Base-by-base conservation (phyloP, 1,284 basidiomycete species). In the Tremellales sp. region DNA sequence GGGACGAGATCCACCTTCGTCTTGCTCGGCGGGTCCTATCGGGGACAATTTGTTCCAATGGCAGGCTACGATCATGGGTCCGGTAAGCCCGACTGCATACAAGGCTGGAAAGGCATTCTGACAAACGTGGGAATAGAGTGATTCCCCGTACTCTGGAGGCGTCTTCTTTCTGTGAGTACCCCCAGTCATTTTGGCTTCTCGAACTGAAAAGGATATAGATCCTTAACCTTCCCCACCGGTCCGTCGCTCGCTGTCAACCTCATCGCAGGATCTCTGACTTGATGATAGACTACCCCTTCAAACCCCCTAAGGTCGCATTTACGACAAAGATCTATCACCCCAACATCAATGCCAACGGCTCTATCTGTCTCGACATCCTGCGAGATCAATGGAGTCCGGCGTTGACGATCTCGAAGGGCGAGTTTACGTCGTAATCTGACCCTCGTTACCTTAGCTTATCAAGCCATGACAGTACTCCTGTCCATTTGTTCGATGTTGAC, bases 271-370 rank as follows among this genome's bases (percentile, higher is more conserved):
- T 25, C 27, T 25, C 18, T 26, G 12, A 24, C 37, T 25, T 31
- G 33, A 18, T 35, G 39, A 45, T 84, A 75, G 92, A 97, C 75
- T 97, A 97, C 78, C 92, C 92, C 34, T 95, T 97, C 84, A 94
- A 94, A 79, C 94, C 95, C 33, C 95, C 95, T 73, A 97, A 97
- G 82, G 91, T 98, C 74, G 87, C 86, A 76, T 98, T 99, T 77
- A 92, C 89, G 63, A 98, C 94, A 70, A 97, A 81, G 70, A 79
- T 79, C 70, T 76, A 76, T 65, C 78, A 79, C 70, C 77, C 77
- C 32, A 79, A 79, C 67, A 78, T 79, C 73, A 78, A 94, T 68
- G 71, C 74, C 54, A 77, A 77, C 65, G 95, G 95, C 40, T 93
- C 90, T 61, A 98, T 99, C 76, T 99, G 95, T 75, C 79, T 99